phyloP scores from a whole-genome alignment of 2,329 filamentous ascomycete genomes.

The Fusarium lyarnte region DNA sequence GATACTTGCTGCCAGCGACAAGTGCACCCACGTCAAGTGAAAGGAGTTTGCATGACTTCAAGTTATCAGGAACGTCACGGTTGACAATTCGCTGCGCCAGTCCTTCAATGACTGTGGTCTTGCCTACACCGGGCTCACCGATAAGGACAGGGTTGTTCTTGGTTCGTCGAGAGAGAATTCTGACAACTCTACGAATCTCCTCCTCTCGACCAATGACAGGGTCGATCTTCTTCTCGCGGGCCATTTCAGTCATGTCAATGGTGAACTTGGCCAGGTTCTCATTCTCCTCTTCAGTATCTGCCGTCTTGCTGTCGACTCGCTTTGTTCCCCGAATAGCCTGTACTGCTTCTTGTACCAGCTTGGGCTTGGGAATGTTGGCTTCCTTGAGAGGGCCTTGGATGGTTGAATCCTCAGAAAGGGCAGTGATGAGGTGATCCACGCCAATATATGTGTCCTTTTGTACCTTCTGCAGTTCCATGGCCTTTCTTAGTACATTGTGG shows the following conservation, averaged over 20 bases:
- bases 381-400: conserved; percentile 82
- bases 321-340: conserved; percentile 91
- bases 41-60: conserved; percentile 91
- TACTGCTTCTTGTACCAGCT: conserved; percentile 90
- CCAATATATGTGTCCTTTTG: conserved; percentile 97
- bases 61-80: conserved; percentile 92
- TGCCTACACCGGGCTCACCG: conserved; percentile 97
- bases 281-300: conserved; percentile 90
- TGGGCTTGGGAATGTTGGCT: conserved; percentile 89
- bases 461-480: conserved; percentile 92
- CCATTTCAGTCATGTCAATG: conserved; percentile 97
- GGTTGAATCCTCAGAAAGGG: conserved; percentile 79
- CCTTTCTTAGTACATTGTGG: conserved; percentile 81
- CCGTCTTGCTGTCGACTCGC: conserved; percentile 94
- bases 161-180: conserved; percentile 90
- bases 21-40: conserved; percentile 95
- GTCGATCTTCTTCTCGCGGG: conserved; percentile 96
- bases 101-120: conserved; percentile 97
- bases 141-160: conserved; percentile 99
- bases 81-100: conserved; percentile 96
- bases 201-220: conserved; percentile 97
- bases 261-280: conserved; percentile 99
- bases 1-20: conserved; percentile 97
- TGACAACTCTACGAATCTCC: conserved; percentile 90
- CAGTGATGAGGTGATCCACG: conserved; percentile 91